phyloP scores from a whole-genome alignment of 352 stramenopile genomes.

The Phytopythium litorale region DNA sequence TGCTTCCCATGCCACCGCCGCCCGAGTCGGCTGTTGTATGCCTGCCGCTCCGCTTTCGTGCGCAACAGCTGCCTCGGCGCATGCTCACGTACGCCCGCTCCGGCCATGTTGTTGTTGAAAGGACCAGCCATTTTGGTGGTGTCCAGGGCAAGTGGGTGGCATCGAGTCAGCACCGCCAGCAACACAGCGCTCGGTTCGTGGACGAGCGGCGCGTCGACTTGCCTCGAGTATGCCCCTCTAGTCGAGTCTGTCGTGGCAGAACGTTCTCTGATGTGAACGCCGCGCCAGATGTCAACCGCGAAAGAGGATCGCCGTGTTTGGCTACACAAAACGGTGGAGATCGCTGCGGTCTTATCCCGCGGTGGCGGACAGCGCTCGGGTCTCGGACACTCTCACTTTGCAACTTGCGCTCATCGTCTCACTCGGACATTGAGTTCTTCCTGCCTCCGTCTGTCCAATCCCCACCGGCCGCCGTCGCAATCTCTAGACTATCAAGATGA shows the following conservation, averaged over 20 bases:
- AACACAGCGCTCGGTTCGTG: not conserved
- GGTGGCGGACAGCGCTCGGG: not conserved
- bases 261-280: not conserved
- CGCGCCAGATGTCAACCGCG: not conserved
- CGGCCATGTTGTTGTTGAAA: not conserved
- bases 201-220: not conserved
- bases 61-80: not conserved
- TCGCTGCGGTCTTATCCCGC: not conserved
- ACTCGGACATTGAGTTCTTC: not conserved
- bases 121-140: not conserved
- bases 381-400: not conserved
- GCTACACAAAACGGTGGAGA: not conserved
- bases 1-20: not conserved
- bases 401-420: slow-evolving; percentile 1
- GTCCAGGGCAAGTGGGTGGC: not conserved
- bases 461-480: not conserved
- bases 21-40: not conserved
- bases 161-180: not conserved
- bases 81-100: not conserved
- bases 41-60: not conserved
- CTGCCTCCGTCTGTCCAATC: not conserved
- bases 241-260: not conserved
- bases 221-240: not conserved
- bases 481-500: slow-evolving; percentile 4
- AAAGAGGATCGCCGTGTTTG: not conserved